Conservation (phyloP, 139 green algal genomes). For the Chlamydomonas sphaeroides region DNA sequence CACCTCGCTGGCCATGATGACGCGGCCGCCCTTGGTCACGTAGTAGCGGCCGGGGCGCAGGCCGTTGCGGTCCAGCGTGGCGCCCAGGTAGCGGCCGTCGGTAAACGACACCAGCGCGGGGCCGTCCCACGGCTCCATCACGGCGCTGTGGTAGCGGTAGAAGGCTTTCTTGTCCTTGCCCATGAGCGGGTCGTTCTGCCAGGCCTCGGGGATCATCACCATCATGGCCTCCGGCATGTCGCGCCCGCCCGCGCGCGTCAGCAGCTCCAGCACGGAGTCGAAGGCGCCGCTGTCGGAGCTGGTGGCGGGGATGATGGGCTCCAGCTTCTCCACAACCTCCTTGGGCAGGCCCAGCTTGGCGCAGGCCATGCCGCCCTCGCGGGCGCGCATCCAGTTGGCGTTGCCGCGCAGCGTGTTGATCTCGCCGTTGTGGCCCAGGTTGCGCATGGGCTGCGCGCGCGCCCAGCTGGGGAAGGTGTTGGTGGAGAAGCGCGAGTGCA, state of each 20-base stretch:
- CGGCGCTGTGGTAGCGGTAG: slow-evolving; percentile 90
- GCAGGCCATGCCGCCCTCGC: slow-evolving; percentile 90
- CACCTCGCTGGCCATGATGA: slow-evolving; percentile 72
- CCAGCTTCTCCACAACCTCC: slow-evolving; percentile 79
- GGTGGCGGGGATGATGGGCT: slow-evolving; percentile 85
- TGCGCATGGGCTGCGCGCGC: slow-evolving; percentile 93
- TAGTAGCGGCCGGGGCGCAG: slow-evolving; percentile 97
- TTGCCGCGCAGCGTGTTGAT: slow-evolving; percentile 88
- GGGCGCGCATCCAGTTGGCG: slow-evolving; percentile 92
- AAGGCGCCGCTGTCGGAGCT: slow-evolving; percentile 90
- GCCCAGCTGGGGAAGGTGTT: slow-evolving; percentile 97
- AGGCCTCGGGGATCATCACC: slow-evolving; percentile 98
- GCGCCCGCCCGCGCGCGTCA: slow-evolving; percentile 81
- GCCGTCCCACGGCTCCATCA: slow-evolving; percentile 98
- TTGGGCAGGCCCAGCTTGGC: slow-evolving; percentile 73
- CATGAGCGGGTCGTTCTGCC: slow-evolving; percentile 91
- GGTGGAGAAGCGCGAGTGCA: slow-evolving; percentile 96
- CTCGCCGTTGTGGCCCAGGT: slow-evolving; percentile 95
- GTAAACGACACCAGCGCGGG: slow-evolving; percentile 93
- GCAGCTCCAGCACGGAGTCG: slow-evolving; percentile 93
- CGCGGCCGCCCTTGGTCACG: slow-evolving; percentile 84
- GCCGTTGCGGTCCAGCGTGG: slow-evolving; percentile 96
- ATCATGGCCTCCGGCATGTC: slow-evolving; percentile 94
- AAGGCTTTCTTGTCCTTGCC: slow-evolving; percentile 85
- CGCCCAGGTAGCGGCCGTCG: slow-evolving; percentile 92